Base-by-base conservation (phyloP, 805 yeast species). In the Teunomyces kruisii region DNA sequence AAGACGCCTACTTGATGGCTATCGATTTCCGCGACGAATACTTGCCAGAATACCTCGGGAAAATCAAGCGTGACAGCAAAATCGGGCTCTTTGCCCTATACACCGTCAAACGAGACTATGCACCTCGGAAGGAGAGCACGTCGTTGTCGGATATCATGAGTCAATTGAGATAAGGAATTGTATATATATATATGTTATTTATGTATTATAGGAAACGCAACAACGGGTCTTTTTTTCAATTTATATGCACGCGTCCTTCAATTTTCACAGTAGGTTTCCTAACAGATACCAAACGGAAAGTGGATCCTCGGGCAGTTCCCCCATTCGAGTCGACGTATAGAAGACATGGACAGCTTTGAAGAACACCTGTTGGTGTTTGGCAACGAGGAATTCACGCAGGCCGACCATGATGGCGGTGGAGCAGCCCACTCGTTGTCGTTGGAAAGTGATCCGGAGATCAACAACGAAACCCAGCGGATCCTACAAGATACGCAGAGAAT, bases 1-100 rank as follows among this genome's bases (percentile, higher is more conserved):
- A 83, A 54, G 91, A 85, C 61, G 75, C 84, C 7, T 85, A 84
- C 58, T 50, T 85, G 43, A 61, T 83, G 24, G 74, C 83, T 1
- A 44, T 54, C 12, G 65, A 62, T 43, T 60, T 60, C 41, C 40
- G 52, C 14, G 57, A 54, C 32, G 50, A 48, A 14, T 33, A 49
- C 26, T 36, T 60, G 19, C 68, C 69, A 3, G 40, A 39, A 14
- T 62, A 58, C 44, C 52, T 65, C 35, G 15, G 36, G 12, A 40
- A 31, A 1, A 45, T 48, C 33, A 49, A 49, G 32, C 26, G 36
- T 19, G 57, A 44, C 32, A 44, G 46, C 36, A 46, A 48, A 15
- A 50, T 49, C 4, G 71, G 71, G 0, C 49, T 68, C 40, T 66
- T 56, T 54, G 71, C 68, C 3, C 46, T 71, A 6, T 69, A 58